phyloP scores from a whole-genome alignment of 306 rosid genomes.

The Inga oerstediana region DNA sequence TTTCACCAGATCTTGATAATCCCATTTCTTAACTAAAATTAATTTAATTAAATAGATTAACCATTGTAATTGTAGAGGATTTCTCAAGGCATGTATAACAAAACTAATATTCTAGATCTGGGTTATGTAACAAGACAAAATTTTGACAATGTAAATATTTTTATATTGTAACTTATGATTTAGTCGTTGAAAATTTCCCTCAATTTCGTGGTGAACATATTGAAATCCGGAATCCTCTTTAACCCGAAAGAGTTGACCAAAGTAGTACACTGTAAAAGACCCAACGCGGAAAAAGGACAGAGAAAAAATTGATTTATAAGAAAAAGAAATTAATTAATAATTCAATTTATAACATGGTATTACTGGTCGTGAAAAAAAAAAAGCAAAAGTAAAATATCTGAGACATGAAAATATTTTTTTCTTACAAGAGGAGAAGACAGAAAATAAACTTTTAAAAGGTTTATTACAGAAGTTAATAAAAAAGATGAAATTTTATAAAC shows the following conservation, averaged over 20 bases:
- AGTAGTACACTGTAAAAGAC: background rate
- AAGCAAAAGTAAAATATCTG: background rate
- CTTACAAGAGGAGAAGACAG: no score
- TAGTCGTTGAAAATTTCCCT: background rate
- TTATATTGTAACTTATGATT: background rate
- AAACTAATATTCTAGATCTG: conserved; percentile 12
- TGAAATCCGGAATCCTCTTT: background rate
- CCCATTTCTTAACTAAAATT: background rate
- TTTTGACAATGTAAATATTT: background rate
- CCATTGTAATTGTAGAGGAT: background rate
- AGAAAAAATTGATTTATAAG: background rate
- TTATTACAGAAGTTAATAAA: no score
- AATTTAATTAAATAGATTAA: background rate
- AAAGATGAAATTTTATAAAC: no score
- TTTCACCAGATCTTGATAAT: background rate
- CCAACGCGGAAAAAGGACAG: background rate
- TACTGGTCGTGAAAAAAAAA: background rate
- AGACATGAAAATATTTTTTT: background rate
- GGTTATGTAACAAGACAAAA: conserved; percentile 1
- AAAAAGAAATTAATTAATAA: background rate
- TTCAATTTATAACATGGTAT: background rate
- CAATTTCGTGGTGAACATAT: background rate
- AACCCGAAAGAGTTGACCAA: background rate
- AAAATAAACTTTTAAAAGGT: no score
- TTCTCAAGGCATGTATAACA: background rate